Conservation (phyloP, 257 asterid species). For the Galeopsis tetrahit region DNA sequence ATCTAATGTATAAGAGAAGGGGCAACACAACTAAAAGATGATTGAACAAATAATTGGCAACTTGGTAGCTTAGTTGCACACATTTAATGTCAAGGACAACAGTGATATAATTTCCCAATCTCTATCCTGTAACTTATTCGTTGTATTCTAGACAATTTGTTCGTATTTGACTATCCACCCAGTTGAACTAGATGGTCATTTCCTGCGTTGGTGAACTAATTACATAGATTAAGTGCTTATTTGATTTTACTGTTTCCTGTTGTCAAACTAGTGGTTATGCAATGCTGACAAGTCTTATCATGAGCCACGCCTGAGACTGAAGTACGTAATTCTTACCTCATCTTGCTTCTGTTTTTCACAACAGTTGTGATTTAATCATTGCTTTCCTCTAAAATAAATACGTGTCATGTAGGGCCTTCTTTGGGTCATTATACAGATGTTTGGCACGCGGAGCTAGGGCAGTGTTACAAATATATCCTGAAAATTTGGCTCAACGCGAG, state of each 20-base stretch:
- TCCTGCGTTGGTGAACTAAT: not conserved
- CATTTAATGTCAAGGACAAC: conserved; percentile 9
- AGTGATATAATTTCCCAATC: not conserved
- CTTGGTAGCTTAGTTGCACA: not conserved
- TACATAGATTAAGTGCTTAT: conserved; percentile 16
- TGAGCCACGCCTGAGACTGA: conserved; percentile 91
- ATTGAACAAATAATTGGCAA: not conserved
- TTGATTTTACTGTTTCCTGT: conserved; percentile 31
- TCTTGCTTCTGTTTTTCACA: conserved; percentile 9
- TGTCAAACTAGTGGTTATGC: conserved; percentile 85
- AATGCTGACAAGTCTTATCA: conserved; percentile 97
- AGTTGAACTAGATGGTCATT: not conserved
- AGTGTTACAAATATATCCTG: conserved; percentile 91
- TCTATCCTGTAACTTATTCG: not conserved
- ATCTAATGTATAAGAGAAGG: conserved; percentile 5
- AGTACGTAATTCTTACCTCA: conserved; percentile 53
- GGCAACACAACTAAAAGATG: not conserved
- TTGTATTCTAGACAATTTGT: not conserved
- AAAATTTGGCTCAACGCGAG: conserved; percentile 85
- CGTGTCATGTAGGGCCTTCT: conserved; percentile 71
- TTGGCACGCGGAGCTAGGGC: conserved; percentile 96
- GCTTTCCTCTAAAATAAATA: conserved; percentile 4
- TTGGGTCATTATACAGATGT: conserved; percentile 82
- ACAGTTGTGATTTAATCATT: not conserved
- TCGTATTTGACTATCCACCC: not conserved